Conservation (phyloP, 2,329 filamentous ascomycete species). For the Fusarium drepaniforme region DNA sequence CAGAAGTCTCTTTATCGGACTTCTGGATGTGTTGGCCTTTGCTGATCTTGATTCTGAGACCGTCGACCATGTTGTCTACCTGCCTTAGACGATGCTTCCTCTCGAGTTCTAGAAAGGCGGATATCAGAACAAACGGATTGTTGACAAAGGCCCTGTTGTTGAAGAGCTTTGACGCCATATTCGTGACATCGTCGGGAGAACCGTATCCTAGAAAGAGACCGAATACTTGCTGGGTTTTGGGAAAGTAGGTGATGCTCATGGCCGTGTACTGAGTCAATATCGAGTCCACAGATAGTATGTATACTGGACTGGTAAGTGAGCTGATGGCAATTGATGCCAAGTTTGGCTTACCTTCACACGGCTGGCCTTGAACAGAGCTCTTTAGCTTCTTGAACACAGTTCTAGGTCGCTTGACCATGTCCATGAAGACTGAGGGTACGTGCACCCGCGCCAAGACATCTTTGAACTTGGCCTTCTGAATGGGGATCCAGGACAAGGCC, state of each 20-base stretch:
- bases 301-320: background rate
- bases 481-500: background rate
- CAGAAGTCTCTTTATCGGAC: background rate
- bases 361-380: background rate
- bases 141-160: constrained; percentile 4
- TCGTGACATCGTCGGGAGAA: background rate
- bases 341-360: background rate
- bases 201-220: constrained; percentile 11
- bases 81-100: background rate
- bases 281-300: constrained; percentile 14
- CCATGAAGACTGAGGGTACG: background rate
- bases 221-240: constrained; percentile 4
- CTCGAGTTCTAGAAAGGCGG: constrained; percentile 11
- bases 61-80: background rate
- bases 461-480: background rate
- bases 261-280: constrained; percentile 13
- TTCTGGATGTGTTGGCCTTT: background rate
- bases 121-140: constrained; percentile 13
- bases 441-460: background rate
- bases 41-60: background rate
- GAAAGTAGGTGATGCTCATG: constrained; percentile 17
- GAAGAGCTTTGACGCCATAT: constrained; percentile 1
- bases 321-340: background rate
- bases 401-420: background rate
- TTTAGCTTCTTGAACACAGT: background rate